Evolutionary conservation across 2,329 filamentous ascomycete genomes (phyloP), one percentile per base, ranked within the genome.

Genomic region (Pseudocercospora pini-densiflorae): DNA sequence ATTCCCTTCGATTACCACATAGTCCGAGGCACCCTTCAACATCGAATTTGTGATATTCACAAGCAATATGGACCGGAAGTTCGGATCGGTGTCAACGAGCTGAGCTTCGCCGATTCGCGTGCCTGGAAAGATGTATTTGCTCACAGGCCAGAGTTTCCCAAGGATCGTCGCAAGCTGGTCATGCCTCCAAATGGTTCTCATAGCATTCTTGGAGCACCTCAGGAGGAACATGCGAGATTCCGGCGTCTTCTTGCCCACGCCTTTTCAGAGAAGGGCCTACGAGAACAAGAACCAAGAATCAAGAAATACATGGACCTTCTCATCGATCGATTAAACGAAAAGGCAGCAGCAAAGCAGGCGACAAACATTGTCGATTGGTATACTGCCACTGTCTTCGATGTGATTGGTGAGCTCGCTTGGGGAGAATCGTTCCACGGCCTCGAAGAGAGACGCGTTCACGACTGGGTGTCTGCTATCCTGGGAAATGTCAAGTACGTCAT

Each of bases 21-120:
- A 5, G n/a, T 61, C 16, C 54, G 58, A 16, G 70, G 70, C 31
- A 65, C 27, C 2, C 51, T 70, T 8, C 59, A 49, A 2, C 45
- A 43, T 16, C 43, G 60, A 5, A 40, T 71, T 51, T 43, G 63
- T 24, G 21, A 64, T 8, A 65, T 81, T 2, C 80, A 82, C 68
- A 64, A 72, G 1, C 63, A 71, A 31, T 81, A 81, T 68, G 82
- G 83, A 10, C 74, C 76, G 0, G 75, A 83, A 10, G 81, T 85
- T 6, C 80, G 84, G 8, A 75, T 84, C 43, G 78, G 77, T 2
- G 83, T 83, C 1, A 77, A 82, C 61, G 81, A 84, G 69, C 77
- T 85, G 1, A 80, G 81, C 5, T 85, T 82, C 68, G 78, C 75
- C 27, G 73, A 78, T 31, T 67, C 75, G 5, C 62, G 74, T 5